A percentile compares a stretch with the other conserved stretches of the same genome.
Conservation (phyloP, 352 stramenopile species). For the Globisporangium abappressorium region DNA sequence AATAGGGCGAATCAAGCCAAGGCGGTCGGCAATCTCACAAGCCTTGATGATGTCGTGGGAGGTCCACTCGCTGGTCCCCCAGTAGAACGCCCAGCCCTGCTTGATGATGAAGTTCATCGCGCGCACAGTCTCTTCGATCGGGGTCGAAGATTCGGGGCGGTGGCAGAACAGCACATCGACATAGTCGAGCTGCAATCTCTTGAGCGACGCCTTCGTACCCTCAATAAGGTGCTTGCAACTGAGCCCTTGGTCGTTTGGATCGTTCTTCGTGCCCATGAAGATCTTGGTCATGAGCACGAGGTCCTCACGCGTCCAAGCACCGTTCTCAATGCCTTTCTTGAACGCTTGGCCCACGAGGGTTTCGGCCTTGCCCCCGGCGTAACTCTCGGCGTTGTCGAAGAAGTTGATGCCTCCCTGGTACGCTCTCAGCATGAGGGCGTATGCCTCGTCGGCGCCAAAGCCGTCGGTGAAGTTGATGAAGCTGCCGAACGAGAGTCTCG, state of each 20-base stretch:
- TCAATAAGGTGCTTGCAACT: slow-evolving; percentile 50
- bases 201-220: slow-evolving; percentile 35
- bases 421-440: slow-evolving; percentile 29
- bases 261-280: slow-evolving; percentile 15
- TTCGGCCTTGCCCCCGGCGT: slow-evolving; percentile 30
- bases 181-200: slow-evolving; percentile 37
- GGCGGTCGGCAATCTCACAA: slow-evolving; percentile 41
- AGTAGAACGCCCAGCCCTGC: slow-evolving; percentile 32
- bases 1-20: slow-evolving; percentile 34
- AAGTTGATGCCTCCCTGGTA: slow-evolving; percentile 52
- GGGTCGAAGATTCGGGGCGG: slow-evolving; percentile 24
- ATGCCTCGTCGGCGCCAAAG: slow-evolving; percentile 18
- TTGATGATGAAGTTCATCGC: slow-evolving; percentile 41
- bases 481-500: slow-evolving; percentile 30
- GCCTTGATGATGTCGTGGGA: slow-evolving; percentile 39
- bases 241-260: slow-evolving; percentile 25
- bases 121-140: slow-evolving; percentile 36
- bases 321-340: slow-evolving; percentile 19
- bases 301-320: slow-evolving; percentile 35
- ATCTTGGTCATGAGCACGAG: slow-evolving; percentile 65
- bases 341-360: slow-evolving; percentile 27
- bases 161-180: slow-evolving; percentile 52
- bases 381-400: slow-evolving; percentile 46
- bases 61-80: slow-evolving; percentile 53
- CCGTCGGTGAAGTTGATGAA: slow-evolving; percentile 24